Percentiles rank a stretch among this genome's conserved stretches.
These are phyloP conservation scores for Spongiforma sp. DNA, from an alignment of 1,284 basidiomycete species.

Conservation along the genomic window DNA sequence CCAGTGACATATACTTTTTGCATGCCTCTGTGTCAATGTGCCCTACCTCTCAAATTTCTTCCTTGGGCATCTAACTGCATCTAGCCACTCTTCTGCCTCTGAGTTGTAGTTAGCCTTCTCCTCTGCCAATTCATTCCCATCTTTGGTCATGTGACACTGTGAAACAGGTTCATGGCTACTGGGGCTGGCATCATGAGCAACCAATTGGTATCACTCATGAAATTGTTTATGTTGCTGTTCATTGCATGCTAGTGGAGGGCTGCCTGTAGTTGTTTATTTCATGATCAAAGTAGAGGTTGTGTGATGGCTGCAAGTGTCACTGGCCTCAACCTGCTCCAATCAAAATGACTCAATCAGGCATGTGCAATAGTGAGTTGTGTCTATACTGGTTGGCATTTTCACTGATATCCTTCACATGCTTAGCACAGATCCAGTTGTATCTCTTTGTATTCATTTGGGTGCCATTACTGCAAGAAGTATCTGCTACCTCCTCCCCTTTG, in stretches of 20 bases:
- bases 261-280: conserved; percentile 59
- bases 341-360: conserved; percentile 59
- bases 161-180: conserved; percentile 75
- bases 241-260: conserved; percentile 59
- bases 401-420: conserved; percentile 2
- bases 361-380: conserved; percentile 54
- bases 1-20: conserved; percentile 60
- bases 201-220: conserved; percentile 54
- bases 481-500: conserved; percentile 37
- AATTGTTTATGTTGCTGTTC: conserved; percentile 65
- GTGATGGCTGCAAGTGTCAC: conserved; percentile 25
- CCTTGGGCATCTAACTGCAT: conserved; percentile 65
- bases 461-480: conserved; percentile 69
- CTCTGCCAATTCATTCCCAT: conserved; percentile 59
- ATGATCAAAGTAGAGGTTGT: conserved; percentile 56
- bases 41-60: conserved; percentile 63
- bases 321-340: conserved; percentile 57
- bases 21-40: conserved; percentile 63
- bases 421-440: conserved; percentile 55
- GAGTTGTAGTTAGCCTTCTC: conserved; percentile 80
- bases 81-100: conserved; percentile 75
- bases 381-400: not conserved
- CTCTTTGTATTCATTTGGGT: conserved; percentile 85
- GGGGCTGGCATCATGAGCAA: conserved; percentile 69
- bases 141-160: conserved; percentile 70